phyloP scores from a whole-genome alignment of 768 basidiomycete genomes.

The Ramaria sp. region DNA sequence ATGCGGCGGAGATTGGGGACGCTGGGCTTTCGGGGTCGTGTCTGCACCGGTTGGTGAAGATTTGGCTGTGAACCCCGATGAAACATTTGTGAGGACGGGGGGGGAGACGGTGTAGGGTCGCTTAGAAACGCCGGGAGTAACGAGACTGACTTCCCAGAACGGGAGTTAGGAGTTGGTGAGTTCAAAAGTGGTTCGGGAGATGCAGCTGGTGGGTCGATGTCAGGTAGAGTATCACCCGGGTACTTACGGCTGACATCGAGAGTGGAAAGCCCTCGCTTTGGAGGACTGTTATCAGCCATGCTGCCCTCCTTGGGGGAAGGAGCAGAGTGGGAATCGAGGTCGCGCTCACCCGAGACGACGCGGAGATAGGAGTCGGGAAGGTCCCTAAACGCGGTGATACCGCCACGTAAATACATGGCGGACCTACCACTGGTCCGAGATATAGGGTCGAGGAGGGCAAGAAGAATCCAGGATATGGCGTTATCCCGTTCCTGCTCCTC shows the following conservation, averaged over 20 bases:
- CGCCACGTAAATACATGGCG: conserved; percentile 64
- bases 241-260: conserved; percentile 2
- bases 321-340: conserved; percentile 9
- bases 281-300: background rate
- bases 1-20: conserved; percentile 51
- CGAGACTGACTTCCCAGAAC: conserved; percentile 27
- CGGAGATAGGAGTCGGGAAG: conserved; percentile 45
- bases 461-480: conserved; percentile 58
- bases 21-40: conserved; percentile 49
- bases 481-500: conserved; percentile 52
- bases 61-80: conserved; percentile 9
- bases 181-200: conserved; percentile 13
- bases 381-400: conserved; percentile 50
- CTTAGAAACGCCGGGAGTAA: conserved; percentile 16
- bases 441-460: conserved; percentile 52
- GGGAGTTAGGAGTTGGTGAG: conserved; percentile 43
- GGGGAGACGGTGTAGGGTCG: conserved; percentile 50
- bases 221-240: conserved; percentile 13
- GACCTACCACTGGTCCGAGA: conserved; percentile 33
- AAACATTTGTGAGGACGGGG: conserved; percentile 54
- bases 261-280: conserved; percentile 5
- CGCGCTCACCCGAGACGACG: conserved; percentile 32
- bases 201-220: conserved; percentile 1
- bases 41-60: conserved; percentile 22
- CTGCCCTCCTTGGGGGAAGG: conserved; percentile 39